Evolutionary conservation across 371 early-diverging fungal genomes (phyloP).

Genomic region (Mortierella sp.): DNA sequence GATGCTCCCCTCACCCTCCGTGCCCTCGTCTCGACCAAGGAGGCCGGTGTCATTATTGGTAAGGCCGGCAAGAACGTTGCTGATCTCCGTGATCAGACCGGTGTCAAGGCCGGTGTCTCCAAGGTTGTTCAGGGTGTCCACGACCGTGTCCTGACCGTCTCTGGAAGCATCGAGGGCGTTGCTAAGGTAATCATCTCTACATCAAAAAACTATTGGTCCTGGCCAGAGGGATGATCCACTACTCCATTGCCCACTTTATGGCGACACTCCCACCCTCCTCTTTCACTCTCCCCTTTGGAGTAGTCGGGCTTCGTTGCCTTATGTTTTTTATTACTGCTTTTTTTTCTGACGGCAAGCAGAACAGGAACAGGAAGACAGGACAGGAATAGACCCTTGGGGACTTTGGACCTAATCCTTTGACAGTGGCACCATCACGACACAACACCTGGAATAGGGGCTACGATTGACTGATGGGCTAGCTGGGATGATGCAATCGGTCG

Average conservation of each 20-base stretch:
- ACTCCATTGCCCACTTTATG: not conserved
- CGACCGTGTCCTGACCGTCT: conserved; percentile 89
- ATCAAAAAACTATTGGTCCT: too few relatives aligned
- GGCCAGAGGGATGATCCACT: not conserved
- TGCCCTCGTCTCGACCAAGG: conserved; percentile 90
- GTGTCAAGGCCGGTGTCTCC: conserved; percentile 89
- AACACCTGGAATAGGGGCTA: too few relatives aligned
- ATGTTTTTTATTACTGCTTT: not conserved
- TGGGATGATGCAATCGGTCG: too few relatives aligned
- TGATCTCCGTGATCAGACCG: conserved; percentile 84
- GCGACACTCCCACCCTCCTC: not conserved
- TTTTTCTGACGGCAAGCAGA: not conserved
- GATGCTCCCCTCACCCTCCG: conserved; percentile 77
- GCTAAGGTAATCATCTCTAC: conserved; percentile 69
- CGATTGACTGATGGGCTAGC: too few relatives aligned
- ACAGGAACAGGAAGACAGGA: not conserved
- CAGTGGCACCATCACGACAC: too few relatives aligned
- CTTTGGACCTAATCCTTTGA: not conserved
- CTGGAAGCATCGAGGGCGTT: conserved; percentile 82
- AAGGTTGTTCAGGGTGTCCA: conserved; percentile 86
- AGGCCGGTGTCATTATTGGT: conserved; percentile 95
- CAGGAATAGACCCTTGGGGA: not conserved
- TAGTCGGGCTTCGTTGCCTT: not conserved
- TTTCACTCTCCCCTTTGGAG: not conserved
- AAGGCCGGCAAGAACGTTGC: conserved; percentile 88